phyloP scores from a whole-genome alignment of 225 moss, liverwort and hornwort species.

The Takakia lepidozioides region DNA sequence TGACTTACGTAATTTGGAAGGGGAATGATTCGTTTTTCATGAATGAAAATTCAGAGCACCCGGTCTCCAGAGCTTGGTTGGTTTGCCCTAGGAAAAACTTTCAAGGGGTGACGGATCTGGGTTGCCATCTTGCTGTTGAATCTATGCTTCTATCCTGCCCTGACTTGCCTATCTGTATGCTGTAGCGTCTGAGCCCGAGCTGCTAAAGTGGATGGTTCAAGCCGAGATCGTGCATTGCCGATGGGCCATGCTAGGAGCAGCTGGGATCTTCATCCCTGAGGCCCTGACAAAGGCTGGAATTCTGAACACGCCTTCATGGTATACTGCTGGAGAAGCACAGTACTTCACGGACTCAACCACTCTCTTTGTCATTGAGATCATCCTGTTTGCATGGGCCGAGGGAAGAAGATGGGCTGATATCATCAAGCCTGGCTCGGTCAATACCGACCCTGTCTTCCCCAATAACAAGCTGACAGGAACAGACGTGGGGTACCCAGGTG shows the following conservation, averaged over 20 bases:
- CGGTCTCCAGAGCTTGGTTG: too few relatives aligned
- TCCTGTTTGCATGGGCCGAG: slow-evolving; percentile 81
- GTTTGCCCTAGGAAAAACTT: too few relatives aligned
- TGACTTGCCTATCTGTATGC: slow-evolving; percentile 1
- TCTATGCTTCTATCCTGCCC: neutral
- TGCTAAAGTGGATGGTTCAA: slow-evolving; percentile 77
- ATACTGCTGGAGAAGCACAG: slow-evolving; percentile 35
- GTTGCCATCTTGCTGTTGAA: neutral
- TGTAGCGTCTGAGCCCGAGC: slow-evolving; percentile 71
- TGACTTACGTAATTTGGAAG: too few relatives aligned
- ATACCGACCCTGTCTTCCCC: slow-evolving; percentile 71
- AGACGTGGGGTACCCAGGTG: slow-evolving; percentile 91
- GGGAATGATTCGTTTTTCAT: neutral
- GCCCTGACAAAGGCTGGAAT: slow-evolving; percentile 73
- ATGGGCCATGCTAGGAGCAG: slow-evolving; percentile 93
- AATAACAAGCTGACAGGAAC: slow-evolving; percentile 86
- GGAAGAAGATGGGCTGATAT: slow-evolving; percentile 87
- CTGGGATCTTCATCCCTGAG: slow-evolving; percentile 95
- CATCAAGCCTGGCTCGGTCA: slow-evolving; percentile 78
- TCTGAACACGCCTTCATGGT: slow-evolving; percentile 78
- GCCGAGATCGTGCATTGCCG: slow-evolving; percentile 75
- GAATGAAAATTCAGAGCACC: neutral
- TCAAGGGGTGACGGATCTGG: too few relatives aligned
- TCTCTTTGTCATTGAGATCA: slow-evolving; percentile 61
- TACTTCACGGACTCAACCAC: slow-evolving; percentile 72